These are phyloP conservation scores for Vachellia collinsii DNA, from an alignment of 306 rosid species.

Conservation along the genomic window DNA sequence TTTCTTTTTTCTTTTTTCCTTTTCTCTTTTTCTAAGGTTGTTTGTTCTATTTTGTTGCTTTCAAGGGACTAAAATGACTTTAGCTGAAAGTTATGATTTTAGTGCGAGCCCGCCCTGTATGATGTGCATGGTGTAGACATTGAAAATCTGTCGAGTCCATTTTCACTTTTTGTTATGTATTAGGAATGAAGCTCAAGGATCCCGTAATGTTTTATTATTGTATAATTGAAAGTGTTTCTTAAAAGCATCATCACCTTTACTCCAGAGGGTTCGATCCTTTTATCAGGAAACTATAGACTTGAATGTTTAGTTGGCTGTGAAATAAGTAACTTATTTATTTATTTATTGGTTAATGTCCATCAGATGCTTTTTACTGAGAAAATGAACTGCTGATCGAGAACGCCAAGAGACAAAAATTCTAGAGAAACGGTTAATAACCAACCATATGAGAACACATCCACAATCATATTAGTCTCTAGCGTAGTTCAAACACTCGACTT, in stretches of 20 bases:
- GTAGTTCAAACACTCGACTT: neutral
- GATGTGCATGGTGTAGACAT: neutral
- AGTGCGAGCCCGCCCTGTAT: neutral
- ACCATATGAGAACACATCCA: neutral
- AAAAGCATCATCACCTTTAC: neutral
- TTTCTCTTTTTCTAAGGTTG: neutral
- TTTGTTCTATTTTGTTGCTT: neutral
- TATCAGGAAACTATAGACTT: neutral
- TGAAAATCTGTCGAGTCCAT: neutral
- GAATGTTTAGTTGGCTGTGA: neutral
- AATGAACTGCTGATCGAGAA: neutral
- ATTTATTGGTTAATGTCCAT: neutral
- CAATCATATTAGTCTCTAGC: neutral
- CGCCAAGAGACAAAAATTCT: neutral
- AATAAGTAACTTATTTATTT: neutral
- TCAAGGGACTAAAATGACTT: neutral
- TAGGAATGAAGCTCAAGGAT: neutral
- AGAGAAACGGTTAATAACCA: neutral
- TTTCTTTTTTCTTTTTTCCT: neutral
- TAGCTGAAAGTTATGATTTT: neutral
- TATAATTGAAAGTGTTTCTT: neutral
- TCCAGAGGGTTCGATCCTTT: neutral
- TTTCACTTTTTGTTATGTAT: neutral
- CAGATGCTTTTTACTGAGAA: neutral
- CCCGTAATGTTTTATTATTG: neutral